A percentile compares a stretch with the other conserved stretches of the same genome.
Evolutionary conservation across 106 monocot species (phyloP).

Genomic region (Acorus calamus): DNA sequence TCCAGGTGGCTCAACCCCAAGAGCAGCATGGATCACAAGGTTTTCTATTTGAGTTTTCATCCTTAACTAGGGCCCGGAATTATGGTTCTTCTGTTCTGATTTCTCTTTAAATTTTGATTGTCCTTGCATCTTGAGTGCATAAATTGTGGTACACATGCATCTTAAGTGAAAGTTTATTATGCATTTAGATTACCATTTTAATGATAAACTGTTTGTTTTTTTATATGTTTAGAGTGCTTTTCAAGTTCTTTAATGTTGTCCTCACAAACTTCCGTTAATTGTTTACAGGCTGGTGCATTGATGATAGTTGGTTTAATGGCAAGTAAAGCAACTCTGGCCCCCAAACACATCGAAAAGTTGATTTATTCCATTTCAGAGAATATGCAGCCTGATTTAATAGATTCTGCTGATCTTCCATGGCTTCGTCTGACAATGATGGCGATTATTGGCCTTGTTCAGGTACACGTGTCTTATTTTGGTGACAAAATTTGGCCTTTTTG

Average conservation of each 20-base stretch:
- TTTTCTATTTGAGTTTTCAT: no score
- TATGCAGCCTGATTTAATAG: constrained; percentile 48
- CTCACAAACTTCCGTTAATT: not conserved
- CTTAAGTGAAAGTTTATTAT: no score
- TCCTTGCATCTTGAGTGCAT: no score
- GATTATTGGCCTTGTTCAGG: constrained; percentile 75
- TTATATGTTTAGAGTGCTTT: no score
- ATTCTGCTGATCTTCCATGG: constrained; percentile 61
- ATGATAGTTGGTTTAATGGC: constrained; percentile 80
- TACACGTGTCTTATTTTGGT: no score
- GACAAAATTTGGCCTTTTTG: no score
- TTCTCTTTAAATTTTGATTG: no score
- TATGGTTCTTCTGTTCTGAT: no score
- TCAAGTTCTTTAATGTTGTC: not conserved
- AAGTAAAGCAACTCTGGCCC: constrained; percentile 53
- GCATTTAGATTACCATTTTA: no score
- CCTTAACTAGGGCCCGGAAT: no score
- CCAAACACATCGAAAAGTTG: constrained; percentile 58
- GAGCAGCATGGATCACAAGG: constrained; percentile 63
- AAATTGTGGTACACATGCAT: no score
- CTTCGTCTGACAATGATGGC: constrained; percentile 65
- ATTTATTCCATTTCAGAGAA: constrained; percentile 40
- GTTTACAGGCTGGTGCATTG: constrained; percentile 70
- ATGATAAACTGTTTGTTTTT: no score
- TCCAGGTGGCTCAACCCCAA: constrained; percentile 57